phyloP scores from a whole-genome alignment of 345 rosid genomes.

The Schrenkiella parvula region DNA sequence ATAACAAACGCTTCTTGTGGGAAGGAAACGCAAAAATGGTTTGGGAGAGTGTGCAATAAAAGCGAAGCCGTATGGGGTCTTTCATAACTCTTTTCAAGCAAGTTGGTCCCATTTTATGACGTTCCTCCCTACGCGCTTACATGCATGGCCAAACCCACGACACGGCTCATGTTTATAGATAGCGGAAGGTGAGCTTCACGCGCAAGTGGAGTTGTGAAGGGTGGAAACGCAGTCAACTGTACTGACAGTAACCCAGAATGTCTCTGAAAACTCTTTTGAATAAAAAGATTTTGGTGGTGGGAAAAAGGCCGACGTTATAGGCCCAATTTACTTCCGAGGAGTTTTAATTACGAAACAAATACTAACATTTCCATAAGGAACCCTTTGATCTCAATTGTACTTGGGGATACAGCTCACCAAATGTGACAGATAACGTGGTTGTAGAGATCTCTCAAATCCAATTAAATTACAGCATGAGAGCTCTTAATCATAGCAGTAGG shows the following conservation, averaged over 20 bases:
- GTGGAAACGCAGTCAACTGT: constrained; percentile 9
- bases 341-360: neutral
- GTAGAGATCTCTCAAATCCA: neutral
- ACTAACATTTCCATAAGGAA: neutral
- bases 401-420: neutral
- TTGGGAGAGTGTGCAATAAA: constrained; percentile 28
- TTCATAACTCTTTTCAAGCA: constrained; percentile 12
- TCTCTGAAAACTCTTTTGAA: neutral
- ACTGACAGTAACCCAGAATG: constrained; percentile 28
- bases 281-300: neutral
- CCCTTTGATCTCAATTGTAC: too few species aligned
- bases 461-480: neutral
- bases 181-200: neutral
- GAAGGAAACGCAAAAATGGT: neutral
- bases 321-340: neutral
- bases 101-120: neutral
- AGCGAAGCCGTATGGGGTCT: constrained; percentile 8
- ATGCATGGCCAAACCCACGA: neutral
- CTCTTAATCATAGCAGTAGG: neutral
- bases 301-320: neutral
- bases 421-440: neutral
- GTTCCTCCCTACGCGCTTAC: neutral
- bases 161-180: neutral
- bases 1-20: neutral
- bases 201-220: neutral